Percentiles rank a stretch among this genome's conserved stretches.
Conservation (phyloP, 352 stramenopile genomes). For the Globisporangium parvum region DNA sequence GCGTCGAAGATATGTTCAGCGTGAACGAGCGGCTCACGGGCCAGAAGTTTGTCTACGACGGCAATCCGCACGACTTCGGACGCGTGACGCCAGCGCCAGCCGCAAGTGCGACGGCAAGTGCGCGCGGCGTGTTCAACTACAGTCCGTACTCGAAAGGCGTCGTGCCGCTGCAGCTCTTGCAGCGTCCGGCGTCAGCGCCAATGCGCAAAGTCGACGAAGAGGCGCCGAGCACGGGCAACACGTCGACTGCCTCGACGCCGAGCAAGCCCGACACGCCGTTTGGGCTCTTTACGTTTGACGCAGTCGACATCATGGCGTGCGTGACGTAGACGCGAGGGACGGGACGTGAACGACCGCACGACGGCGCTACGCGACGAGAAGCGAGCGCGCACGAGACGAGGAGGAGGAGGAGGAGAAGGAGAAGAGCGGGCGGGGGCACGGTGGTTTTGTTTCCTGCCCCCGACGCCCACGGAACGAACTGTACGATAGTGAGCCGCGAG, state of each 20-base stretch:
- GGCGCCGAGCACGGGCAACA: conserved; percentile 4
- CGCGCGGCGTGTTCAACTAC: conserved; percentile 50
- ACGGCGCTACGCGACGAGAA: background rate
- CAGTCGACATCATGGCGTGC: conserved; percentile 85
- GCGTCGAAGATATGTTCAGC: conserved; percentile 95
- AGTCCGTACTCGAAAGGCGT: conserved; percentile 28
- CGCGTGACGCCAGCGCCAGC: conserved; percentile 6
- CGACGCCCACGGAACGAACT: background rate
- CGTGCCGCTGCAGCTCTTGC: conserved; percentile 33
- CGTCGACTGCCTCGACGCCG: conserved; percentile 13
- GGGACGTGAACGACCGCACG: background rate
- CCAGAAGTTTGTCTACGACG: conserved; percentile 92
- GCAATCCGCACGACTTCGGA: conserved; percentile 93
- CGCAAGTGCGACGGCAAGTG: conserved; percentile 3
- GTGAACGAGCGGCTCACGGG: conserved; percentile 91
- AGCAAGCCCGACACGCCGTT: conserved; percentile 45
- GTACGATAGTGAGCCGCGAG: conserved; percentile 4
- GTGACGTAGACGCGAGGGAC: conserved; percentile 38
- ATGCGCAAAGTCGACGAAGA: conserved; percentile 52
- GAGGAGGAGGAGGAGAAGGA: conserved; percentile 7
- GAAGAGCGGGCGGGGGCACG: background rate
- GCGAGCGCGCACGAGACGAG: background rate
- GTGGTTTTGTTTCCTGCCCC: conserved; percentile 25
- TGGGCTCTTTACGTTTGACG: conserved; percentile 74
- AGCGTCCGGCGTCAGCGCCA: conserved; percentile 29